phyloP scores from a whole-genome alignment of 441 rosid genomes.

The Flueggea neowawraea region DNA sequence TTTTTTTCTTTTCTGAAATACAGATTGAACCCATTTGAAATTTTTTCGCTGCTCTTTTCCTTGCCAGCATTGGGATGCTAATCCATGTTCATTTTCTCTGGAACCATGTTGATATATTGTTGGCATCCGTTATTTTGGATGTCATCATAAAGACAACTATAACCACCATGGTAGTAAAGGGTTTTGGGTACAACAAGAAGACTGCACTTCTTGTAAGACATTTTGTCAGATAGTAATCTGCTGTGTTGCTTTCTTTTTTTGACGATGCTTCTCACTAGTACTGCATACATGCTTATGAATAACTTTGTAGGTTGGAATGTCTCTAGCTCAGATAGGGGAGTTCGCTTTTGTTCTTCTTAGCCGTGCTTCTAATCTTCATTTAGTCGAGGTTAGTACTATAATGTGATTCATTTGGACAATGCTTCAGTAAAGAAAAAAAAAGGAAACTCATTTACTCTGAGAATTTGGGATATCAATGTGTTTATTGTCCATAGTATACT shows the following conservation, averaged over 20 bases:
- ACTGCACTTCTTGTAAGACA: constrained; percentile 80
- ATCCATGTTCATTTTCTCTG: constrained; percentile 95
- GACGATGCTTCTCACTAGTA: constrained; percentile 1
- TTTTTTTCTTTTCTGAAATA: constrained; percentile 15
- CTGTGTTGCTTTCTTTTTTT: background rate
- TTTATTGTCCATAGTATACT: background rate
- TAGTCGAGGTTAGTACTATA: constrained; percentile 58
- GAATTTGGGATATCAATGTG: constrained; percentile 5
- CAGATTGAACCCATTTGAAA: constrained; percentile 96
- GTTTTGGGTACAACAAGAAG: constrained; percentile 90
- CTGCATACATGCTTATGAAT: constrained; percentile 14
- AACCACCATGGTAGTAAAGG: constrained; percentile 74
- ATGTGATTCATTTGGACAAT: background rate
- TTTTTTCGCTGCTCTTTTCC: constrained; percentile 95
- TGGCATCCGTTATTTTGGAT: constrained; percentile 89
- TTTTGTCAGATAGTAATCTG: constrained; percentile 1
- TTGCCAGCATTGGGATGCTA: constrained; percentile 96
- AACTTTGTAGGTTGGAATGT: constrained; percentile 81
- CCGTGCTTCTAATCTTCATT: constrained; percentile 93
- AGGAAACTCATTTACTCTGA: background rate
- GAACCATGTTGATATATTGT: constrained; percentile 87
- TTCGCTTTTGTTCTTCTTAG: constrained; percentile 96
- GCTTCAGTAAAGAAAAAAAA: background rate
- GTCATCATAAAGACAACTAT: constrained; percentile 80
- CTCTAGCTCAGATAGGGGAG: constrained; percentile 96